Evolutionary conservation across 768 basidiomycete genomes (phyloP).

Genomic region (Ephemerocybe angulata): DNA sequence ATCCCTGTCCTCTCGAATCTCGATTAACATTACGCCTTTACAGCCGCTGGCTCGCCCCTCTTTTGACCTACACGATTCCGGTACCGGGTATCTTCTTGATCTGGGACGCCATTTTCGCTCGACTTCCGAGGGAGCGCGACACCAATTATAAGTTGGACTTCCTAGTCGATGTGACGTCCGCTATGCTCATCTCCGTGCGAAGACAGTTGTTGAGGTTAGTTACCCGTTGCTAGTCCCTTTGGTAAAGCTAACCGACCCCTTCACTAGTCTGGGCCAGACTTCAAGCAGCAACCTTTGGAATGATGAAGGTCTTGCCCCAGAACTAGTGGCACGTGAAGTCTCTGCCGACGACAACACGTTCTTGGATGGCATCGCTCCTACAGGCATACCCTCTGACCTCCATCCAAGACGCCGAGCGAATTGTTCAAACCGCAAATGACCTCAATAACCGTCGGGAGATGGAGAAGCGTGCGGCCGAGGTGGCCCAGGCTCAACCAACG

Average conservation of each 20-base stretch:
- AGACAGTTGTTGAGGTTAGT: slow-evolving; percentile 17
- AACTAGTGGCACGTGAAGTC: background rate
- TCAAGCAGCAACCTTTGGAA: slow-evolving; percentile 49
- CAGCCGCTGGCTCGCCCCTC: slow-evolving; percentile 73
- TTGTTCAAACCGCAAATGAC: slow-evolving; percentile 66
- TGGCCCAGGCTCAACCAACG: slow-evolving; percentile 32
- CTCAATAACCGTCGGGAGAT: slow-evolving; percentile 46
- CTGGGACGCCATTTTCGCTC: slow-evolving; percentile 73
- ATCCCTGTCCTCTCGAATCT: background rate
- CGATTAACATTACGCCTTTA: background rate
- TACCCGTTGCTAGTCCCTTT: background rate
- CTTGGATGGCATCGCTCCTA: slow-evolving; percentile 58
- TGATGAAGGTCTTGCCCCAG: slow-evolving; percentile 32
- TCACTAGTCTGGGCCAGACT: slow-evolving; percentile 38
- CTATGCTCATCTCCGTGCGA: slow-evolving; percentile 61
- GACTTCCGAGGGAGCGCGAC: slow-evolving; percentile 52
- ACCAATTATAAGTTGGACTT: slow-evolving; percentile 60
- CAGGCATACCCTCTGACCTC: slow-evolving; percentile 61
- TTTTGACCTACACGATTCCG: slow-evolving; percentile 73
- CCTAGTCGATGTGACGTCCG: slow-evolving; percentile 66
- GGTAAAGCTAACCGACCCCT: slow-evolving; percentile 50
- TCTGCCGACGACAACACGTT: slow-evolving; percentile 59
- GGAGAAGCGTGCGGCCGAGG: slow-evolving; percentile 25
- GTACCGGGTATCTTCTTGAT: slow-evolving; percentile 51
- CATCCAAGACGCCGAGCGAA: slow-evolving; percentile 65